These are phyloP conservation scores for Cucurbita maxima DNA, from an alignment of 306 rosid genomes.

Conservation along the genomic window DNA sequence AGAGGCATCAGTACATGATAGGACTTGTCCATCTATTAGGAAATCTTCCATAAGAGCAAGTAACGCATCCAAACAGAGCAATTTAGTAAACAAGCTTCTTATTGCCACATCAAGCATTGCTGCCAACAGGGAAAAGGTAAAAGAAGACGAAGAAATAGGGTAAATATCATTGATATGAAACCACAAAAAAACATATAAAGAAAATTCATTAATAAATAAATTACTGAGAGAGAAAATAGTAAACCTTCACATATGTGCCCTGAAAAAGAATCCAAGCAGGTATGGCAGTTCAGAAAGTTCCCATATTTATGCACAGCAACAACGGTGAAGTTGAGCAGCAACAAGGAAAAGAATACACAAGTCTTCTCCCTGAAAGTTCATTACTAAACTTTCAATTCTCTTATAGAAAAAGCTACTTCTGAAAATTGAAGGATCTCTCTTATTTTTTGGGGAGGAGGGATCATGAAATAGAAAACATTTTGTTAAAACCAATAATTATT, in stretches of 20 bases:
- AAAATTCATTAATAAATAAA: background rate
- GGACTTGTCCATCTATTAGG: constrained; percentile 31
- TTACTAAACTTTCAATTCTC: background rate
- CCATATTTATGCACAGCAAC: constrained; percentile 31
- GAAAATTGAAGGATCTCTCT: background rate
- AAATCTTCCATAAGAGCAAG: constrained; percentile 48
- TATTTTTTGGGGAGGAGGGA: background rate
- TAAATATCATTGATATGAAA: constrained; percentile 8
- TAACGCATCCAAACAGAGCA: constrained; percentile 31
- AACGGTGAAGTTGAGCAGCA: constrained; percentile 45
- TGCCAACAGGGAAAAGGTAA: constrained; percentile 7
- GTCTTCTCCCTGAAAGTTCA: constrained; percentile 52
- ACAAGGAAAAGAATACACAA: constrained; percentile 41
- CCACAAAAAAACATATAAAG: background rate
- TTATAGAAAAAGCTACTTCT: background rate
- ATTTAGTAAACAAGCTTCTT: constrained; percentile 22
- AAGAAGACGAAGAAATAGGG: background rate
- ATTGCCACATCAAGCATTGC: constrained; percentile 42
- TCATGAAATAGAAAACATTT: background rate
- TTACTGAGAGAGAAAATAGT: constrained; percentile 2
- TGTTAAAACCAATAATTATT: background rate
- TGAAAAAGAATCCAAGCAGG: constrained; percentile 49
- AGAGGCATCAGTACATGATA: constrained; percentile 11
- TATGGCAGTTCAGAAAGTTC: constrained; percentile 24
- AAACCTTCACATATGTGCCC: constrained; percentile 43